phyloP scores from a whole-genome alignment of 139 green algal species.

The Deuterostichococcus epilithicus region DNA sequence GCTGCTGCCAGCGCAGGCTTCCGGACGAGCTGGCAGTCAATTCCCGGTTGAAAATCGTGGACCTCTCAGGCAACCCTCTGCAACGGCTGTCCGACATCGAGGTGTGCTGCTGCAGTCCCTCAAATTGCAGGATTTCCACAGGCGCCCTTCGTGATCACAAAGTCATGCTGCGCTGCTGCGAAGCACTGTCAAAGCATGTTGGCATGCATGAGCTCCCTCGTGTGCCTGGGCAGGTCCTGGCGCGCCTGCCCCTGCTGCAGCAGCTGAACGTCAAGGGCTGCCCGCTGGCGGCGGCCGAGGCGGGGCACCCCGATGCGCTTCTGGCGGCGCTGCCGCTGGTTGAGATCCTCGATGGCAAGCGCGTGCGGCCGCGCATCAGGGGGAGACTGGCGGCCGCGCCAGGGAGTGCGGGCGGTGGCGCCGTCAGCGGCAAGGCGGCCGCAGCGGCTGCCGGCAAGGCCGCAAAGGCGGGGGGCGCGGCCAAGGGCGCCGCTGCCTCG shows the following conservation, averaged over 20 bases:
- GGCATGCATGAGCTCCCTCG: not conserved
- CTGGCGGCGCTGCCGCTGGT: slow-evolving; percentile 18
- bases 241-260: slow-evolving; percentile 15
- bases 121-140: not conserved
- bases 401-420: too few species aligned
- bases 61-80: slow-evolving; percentile 30
- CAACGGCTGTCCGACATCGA: slow-evolving; percentile 8
- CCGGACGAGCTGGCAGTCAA: slow-evolving; percentile 16
- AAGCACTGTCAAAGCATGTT: not conserved
- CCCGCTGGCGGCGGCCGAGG: slow-evolving; percentile 3
- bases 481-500: too few species aligned
- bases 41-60: slow-evolving; percentile 22
- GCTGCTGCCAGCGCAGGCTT: slow-evolving; percentile 2
- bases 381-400: not conserved
- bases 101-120: not conserved
- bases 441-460: not conserved
- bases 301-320: slow-evolving; percentile 18
- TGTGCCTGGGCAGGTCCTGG: slow-evolving; percentile 20
- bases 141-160: not conserved
- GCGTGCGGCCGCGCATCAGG: slow-evolving; percentile 8
- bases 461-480: not conserved
- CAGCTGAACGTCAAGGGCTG: slow-evolving; percentile 31
- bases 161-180: too few species aligned
- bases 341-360: slow-evolving; percentile 34
- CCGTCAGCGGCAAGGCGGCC: too few species aligned